Evolutionary conservation across 345 rosid species (phyloP).

Genomic region (Rhodamnia rubescens): DNA sequence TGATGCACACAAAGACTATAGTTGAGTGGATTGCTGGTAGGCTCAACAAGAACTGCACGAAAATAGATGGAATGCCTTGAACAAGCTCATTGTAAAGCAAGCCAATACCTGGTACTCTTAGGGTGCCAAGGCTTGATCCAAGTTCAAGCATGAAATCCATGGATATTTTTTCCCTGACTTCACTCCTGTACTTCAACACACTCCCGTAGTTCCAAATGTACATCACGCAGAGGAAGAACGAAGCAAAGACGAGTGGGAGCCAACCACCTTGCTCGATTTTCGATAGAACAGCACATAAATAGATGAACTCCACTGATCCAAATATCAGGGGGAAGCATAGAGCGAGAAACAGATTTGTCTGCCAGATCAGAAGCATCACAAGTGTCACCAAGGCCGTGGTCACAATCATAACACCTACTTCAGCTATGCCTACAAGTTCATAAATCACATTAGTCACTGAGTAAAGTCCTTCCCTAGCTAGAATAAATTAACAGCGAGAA

Average conservation of each 20-base stretch:
- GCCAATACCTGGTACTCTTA: conserved; percentile 81
- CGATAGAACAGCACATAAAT: conserved; percentile 71
- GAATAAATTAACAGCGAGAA: background rate
- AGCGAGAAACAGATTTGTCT: conserved; percentile 70
- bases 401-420: conserved; percentile 94
- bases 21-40: conserved; percentile 94
- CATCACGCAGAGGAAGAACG: conserved; percentile 65
- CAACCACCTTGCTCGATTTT: conserved; percentile 80
- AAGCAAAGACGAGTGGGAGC: conserved; percentile 83
- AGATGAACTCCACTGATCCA: conserved; percentile 71
- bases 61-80: conserved; percentile 80
- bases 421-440: conserved; percentile 72
- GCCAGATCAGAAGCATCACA: conserved; percentile 96
- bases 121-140: conserved; percentile 78
- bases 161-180: conserved; percentile 80
- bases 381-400: conserved; percentile 76
- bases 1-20: conserved; percentile 81
- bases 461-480: background rate
- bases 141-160: conserved; percentile 81
- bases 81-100: conserved; percentile 82
- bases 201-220: conserved; percentile 96
- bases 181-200: conserved; percentile 85
- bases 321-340: conserved; percentile 70
- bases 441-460: background rate
- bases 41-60: conserved; percentile 73